Conservation (phyloP, 78 protist species). For the Mastigamoeba balamuthi region DNA sequence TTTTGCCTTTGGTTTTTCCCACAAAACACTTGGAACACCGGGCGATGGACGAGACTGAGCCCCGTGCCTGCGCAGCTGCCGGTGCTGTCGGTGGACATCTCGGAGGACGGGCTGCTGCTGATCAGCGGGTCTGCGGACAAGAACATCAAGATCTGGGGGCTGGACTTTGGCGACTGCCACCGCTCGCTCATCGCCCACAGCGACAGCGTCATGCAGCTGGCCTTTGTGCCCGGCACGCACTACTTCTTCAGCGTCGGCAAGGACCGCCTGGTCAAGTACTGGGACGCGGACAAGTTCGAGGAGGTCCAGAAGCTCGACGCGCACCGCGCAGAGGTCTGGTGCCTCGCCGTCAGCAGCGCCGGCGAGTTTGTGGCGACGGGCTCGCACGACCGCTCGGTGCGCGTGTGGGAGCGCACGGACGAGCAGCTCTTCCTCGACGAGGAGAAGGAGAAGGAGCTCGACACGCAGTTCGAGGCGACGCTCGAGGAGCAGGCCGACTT, state of each 20-base stretch:
- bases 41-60: too few species aligned
- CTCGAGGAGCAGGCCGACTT: constrained; percentile 11
- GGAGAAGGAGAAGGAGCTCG: constrained; percentile 17
- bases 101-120: constrained; percentile 69
- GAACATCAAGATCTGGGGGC: constrained; percentile 89
- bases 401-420: constrained; percentile 66
- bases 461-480: constrained; percentile 16
- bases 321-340: constrained; percentile 70
- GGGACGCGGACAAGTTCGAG: constrained; percentile 62
- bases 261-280: constrained; percentile 57
- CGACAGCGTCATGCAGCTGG: constrained; percentile 67
- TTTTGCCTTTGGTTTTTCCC: background rate
- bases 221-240: constrained; percentile 81
- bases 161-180: constrained; percentile 94
- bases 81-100: constrained; percentile 64
- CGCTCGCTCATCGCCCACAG: constrained; percentile 82
- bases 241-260: constrained; percentile 68
- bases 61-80: constrained; percentile 58
- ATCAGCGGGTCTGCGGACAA: constrained; percentile 91
- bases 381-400: constrained; percentile 72
- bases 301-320: constrained; percentile 49
- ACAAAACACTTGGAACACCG: too few species aligned
- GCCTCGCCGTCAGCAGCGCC: constrained; percentile 27
- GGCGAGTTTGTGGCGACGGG: constrained; percentile 45
- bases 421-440: constrained; percentile 60